Evolutionary conservation across 306 rosid genomes (phyloP).

Genomic region (Pyrus communis): DNA sequence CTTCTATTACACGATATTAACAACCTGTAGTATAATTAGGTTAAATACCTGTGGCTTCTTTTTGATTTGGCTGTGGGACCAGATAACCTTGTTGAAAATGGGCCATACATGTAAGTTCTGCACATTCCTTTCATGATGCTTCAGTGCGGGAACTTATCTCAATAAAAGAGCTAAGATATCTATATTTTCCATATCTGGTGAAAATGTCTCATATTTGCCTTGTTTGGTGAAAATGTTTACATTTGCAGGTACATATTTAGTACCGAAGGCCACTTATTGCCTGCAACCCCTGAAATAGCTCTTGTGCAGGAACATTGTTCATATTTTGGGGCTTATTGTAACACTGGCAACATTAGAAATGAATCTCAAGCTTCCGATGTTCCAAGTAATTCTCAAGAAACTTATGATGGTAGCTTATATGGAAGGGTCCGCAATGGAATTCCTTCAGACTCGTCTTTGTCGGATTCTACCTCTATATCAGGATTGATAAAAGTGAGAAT

Average conservation of each 20-base stretch:
- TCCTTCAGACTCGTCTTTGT: constrained; percentile 34
- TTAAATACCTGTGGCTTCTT: constrained; percentile 97
- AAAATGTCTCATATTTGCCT: constrained; percentile 6
- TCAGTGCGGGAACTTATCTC: constrained; percentile 7
- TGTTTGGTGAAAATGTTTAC: constrained; percentile 3
- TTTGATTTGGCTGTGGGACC: constrained; percentile 94
- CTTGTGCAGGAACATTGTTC: constrained; percentile 70
- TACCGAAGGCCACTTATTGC: constrained; percentile 94
- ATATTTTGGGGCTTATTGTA: constrained; percentile 77
- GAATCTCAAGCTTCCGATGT: constrained; percentile 30
- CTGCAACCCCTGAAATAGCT: constrained; percentile 86
- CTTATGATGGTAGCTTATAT: constrained; percentile 40
- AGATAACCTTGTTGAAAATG: constrained; percentile 89
- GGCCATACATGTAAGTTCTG: constrained; percentile 85
- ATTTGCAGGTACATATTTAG: constrained; percentile 71
- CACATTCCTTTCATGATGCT: constrained; percentile 9
- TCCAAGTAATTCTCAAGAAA: constrained; percentile 49
- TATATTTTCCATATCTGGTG: not conserved
- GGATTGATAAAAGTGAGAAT: constrained; percentile 69
- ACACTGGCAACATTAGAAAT: constrained; percentile 31
- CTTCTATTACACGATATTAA: constrained; percentile 11
- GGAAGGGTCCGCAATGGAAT: constrained; percentile 33
- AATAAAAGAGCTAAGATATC: not conserved
- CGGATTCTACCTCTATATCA: constrained; percentile 42
- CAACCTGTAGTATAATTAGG: constrained; percentile 37